Conservation (phyloP, 352 stramenopile species). For the Phytophthora lateralis region DNA sequence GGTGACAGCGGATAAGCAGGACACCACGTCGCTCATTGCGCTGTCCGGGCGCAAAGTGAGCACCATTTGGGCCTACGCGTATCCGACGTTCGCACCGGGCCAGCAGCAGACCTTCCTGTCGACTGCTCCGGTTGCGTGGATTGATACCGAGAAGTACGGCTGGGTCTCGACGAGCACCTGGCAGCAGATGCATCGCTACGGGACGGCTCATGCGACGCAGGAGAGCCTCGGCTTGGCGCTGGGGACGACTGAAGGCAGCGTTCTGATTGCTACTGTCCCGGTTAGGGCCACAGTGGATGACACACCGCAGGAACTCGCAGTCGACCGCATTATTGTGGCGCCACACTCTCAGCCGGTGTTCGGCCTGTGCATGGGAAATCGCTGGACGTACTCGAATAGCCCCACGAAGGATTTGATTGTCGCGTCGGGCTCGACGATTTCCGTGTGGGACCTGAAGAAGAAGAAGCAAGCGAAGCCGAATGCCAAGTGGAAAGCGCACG, state of each 20-base stretch:
- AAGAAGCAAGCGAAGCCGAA: constrained; percentile 40
- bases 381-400: constrained; percentile 59
- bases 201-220: constrained; percentile 11
- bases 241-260: constrained; percentile 65
- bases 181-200: constrained; percentile 61
- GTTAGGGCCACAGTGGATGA: constrained; percentile 26
- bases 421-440: constrained; percentile 68
- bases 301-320: constrained; percentile 18
- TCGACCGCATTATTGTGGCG: constrained; percentile 57
- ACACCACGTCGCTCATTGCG: constrained; percentile 67
- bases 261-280: constrained; percentile 55
- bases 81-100: constrained; percentile 42
- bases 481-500: constrained; percentile 66
- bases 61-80: constrained; percentile 75
- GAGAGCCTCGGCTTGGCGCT: constrained; percentile 49
- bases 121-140: constrained; percentile 48
- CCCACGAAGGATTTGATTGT: constrained; percentile 58
- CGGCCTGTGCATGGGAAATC: constrained; percentile 52
- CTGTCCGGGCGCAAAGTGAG: constrained; percentile 65
- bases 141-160: constrained; percentile 75
- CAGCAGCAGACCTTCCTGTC: constrained; percentile 39
- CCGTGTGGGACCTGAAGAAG: constrained; percentile 72
- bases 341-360: constrained; percentile 74
- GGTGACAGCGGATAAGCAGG: constrained; percentile 41
- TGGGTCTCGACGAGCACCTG: constrained; percentile 75